phyloP scores from a whole-genome alignment of 306 rosid species.

The Corylus avellana region DNA sequence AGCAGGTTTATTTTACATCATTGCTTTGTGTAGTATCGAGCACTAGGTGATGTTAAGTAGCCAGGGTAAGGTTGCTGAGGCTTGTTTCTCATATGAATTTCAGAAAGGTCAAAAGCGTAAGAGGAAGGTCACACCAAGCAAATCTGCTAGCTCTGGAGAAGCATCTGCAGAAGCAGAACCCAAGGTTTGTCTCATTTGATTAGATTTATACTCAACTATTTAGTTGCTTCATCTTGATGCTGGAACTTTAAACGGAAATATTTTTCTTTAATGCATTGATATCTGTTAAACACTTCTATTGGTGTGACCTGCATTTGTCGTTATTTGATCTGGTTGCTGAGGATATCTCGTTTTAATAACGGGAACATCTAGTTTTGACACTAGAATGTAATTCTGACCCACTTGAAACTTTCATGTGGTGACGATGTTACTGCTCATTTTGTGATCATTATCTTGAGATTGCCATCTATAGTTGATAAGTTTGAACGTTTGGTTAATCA shows the following conservation, averaged over 20 bases:
- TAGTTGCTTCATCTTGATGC: not conserved
- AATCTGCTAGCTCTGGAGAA: slow-evolving; percentile 56
- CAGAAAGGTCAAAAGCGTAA: slow-evolving; percentile 83
- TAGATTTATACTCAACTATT: not conserved
- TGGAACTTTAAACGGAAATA: not conserved
- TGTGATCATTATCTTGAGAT: not conserved
- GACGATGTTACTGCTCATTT: not conserved
- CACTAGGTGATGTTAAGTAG: slow-evolving; percentile 7
- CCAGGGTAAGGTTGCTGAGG: slow-evolving; percentile 14
- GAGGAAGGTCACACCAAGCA: slow-evolving; percentile 58
- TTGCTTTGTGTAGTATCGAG: not conserved
- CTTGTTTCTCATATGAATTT: slow-evolving; percentile 30
- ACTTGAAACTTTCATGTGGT: not conserved
- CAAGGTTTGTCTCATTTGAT: slow-evolving; percentile 53
- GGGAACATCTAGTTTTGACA: not conserved
- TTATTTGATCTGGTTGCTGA: not conserved
- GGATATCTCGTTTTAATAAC: not conserved
- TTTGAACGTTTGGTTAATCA: not conserved
- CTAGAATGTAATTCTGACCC: not conserved
- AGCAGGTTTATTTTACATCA: slow-evolving; percentile 57
- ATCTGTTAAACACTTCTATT: not conserved
- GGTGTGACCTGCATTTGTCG: not conserved
- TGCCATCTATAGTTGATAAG: not conserved
- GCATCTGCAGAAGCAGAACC: slow-evolving; percentile 55
- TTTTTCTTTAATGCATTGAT: not conserved